Percentiles rank a stretch among this genome's conserved stretches.
Evolutionary conservation across 306 rosid genomes (phyloP).

Genomic region (Quercus rubra): DNA sequence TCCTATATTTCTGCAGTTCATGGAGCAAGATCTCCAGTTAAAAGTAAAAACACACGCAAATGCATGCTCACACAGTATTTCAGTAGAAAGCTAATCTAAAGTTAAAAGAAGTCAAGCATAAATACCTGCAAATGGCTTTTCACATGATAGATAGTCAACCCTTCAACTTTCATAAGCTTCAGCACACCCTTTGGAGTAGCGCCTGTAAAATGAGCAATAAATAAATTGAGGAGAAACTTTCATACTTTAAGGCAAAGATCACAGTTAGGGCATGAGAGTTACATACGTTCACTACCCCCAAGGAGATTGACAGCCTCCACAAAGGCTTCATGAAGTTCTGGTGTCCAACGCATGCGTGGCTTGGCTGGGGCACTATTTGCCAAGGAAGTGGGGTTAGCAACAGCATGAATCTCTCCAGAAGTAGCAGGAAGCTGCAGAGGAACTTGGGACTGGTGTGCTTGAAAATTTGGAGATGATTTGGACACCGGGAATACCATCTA

Average conservation of each 20-base stretch:
- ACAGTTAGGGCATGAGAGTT: constrained; percentile 18
- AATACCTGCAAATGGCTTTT: constrained; percentile 97
- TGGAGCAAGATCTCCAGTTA: constrained; percentile 28
- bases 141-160: constrained; percentile 96
- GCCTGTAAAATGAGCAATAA: constrained; percentile 42
- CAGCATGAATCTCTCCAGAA: constrained; percentile 50
- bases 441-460: constrained; percentile 52
- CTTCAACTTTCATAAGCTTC: constrained; percentile 93
- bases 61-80: neutral
- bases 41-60: constrained; percentile 24
- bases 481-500: constrained; percentile 63
- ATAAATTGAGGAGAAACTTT: constrained; percentile 25
- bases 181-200: constrained; percentile 99
- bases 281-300: constrained; percentile 98
- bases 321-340: constrained; percentile 97
- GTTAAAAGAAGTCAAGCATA: constrained; percentile 10
- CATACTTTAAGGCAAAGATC: constrained; percentile 16
- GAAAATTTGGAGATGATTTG: constrained; percentile 46
- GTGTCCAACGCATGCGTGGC: constrained; percentile 99
- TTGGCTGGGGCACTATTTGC: constrained; percentile 63
- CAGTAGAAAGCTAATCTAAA: constrained; percentile 17
- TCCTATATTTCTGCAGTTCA: constrained; percentile 94
- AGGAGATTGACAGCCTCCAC: constrained; percentile 96
- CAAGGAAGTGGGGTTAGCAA: constrained; percentile 50
- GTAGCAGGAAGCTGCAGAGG: constrained; percentile 53